Evolutionary conservation across 1,139 yeast genomes (phyloP), one percentile per base, ranked within the genome.

Genomic region (Ashbya aceris): DNA sequence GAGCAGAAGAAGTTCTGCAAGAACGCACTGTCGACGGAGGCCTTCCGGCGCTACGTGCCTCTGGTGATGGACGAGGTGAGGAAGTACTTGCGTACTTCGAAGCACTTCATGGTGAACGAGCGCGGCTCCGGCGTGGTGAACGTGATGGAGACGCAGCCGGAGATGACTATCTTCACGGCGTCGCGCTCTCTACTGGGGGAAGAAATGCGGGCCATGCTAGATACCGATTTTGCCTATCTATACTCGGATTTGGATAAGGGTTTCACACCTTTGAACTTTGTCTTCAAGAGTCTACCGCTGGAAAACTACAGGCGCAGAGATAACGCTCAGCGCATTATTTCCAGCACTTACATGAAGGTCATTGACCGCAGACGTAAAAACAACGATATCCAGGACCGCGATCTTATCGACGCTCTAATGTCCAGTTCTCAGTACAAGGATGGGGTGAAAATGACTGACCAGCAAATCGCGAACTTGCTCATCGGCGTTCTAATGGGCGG

Each of bases 401-500:
- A 93, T 65, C 75, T 93, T 62, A 80, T 91, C 53, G 97, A 89
- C 62, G 76, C 94, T 26, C 74, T 87, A 60, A 79, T 93, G 85
- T 74, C 76, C 55, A 72, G 72, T 55, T 82, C 91, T 36, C 78
- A 86, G 47, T 91, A 91, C 69, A 87, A 84, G 64, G 98, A 91
- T 61, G 98, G 98, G 52, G 79, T 79, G 37, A 74, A 75, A 57
- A 87, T 91, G 96, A 81, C 96, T 32, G 98, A 93, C 63, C 81
- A 81, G 62, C 95, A 91, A 68, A 86, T 91, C 60, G 94, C 97
- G 34, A 83, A 89, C 66, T 72, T 93, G 62, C 72, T 87, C 66
- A 91, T 91, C 65, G 99, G 97, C 62, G 80, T 93, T 43, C 74
- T 93, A 49, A 91, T 91, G 99, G 99, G 98, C 55, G 99, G 98